phyloP scores from a whole-genome alignment of 2,329 filamentous ascomycete genomes.

The Talaromyces albobiverticillius region DNA sequence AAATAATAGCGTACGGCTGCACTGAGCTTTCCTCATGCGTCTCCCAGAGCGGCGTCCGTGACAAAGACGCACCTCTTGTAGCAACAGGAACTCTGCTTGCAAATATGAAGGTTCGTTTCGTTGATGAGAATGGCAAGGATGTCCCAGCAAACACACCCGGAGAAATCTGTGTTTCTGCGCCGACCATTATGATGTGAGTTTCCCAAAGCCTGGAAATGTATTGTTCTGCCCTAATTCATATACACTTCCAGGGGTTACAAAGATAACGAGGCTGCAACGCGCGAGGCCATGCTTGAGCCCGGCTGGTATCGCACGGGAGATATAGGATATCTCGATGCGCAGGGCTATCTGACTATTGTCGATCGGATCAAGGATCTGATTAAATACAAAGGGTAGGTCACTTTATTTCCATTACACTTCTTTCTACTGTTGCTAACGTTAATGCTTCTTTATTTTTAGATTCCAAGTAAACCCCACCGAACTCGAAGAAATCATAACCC shows the following conservation, averaged over 20 bases:
- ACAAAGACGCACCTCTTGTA: slow-evolving; percentile 12
- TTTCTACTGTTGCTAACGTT: no score
- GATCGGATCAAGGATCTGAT: slow-evolving; percentile 93
- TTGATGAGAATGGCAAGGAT: slow-evolving; percentile 15
- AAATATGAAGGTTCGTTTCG: slow-evolving; percentile 9
- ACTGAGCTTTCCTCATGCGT: slow-evolving; percentile 15
- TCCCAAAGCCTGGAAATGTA: not conserved
- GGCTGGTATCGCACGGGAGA: slow-evolving; percentile 82
- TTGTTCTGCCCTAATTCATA: no score
- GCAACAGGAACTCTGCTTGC: slow-evolving; percentile 15
- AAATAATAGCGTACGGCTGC: slow-evolving; percentile 16
- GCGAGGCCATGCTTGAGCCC: no score
- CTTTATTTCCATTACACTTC: no score
- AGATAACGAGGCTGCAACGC: no score
- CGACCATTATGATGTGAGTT: slow-evolving; percentile 5
- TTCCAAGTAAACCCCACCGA: no score
- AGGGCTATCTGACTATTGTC: slow-evolving; percentile 81
- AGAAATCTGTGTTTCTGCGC: not conserved
- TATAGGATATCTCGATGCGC: slow-evolving; percentile 74
- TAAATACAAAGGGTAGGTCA: slow-evolving; percentile 17
- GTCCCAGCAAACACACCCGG: slow-evolving; percentile 14
- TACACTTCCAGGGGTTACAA: no score
- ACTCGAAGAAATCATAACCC: not conserved
- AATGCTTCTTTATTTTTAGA: no score
- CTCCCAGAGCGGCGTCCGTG: slow-evolving; percentile 15